phyloP scores from a whole-genome alignment of 352 stramenopile genomes.

The Phytophthora hybrid region DNA sequence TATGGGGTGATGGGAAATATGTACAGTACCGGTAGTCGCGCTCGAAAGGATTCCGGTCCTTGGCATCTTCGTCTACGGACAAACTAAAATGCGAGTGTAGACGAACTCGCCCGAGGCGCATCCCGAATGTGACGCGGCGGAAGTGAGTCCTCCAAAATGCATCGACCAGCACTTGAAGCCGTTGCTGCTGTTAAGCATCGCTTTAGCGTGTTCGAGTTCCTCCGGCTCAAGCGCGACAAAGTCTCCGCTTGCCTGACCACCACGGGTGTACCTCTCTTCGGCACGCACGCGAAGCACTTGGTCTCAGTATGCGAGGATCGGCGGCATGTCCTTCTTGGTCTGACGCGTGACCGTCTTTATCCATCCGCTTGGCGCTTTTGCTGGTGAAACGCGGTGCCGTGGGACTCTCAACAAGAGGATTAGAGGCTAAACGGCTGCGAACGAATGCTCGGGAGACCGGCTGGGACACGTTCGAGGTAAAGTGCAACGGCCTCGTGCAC shows the following conservation, averaged over 20 bases:
- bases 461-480: slow-evolving; percentile 16
- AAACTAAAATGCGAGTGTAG: slow-evolving; percentile 13
- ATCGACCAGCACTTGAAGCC: slow-evolving; percentile 17
- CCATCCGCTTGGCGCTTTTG: slow-evolving; percentile 20
- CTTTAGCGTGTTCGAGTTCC: slow-evolving; percentile 6
- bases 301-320: slow-evolving; percentile 18
- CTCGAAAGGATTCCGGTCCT: slow-evolving; percentile 15
- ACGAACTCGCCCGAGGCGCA: slow-evolving; percentile 13
- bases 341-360: slow-evolving; percentile 13
- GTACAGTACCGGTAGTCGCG: slow-evolving; percentile 13
- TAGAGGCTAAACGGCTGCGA: slow-evolving; percentile 18
- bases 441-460: slow-evolving; percentile 23
- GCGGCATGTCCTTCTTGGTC: slow-evolving; percentile 1
- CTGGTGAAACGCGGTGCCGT: slow-evolving; percentile 23
- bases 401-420: slow-evolving; percentile 28
- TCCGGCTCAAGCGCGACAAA: not conserved
- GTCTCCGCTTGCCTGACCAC: slow-evolving; percentile 10
- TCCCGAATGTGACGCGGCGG: slow-evolving; percentile 28
- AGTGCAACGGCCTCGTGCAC: slow-evolving; percentile 16
- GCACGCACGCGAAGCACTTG: slow-evolving; percentile 12
- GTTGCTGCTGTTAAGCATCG: slow-evolving; percentile 22
- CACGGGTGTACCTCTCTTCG: not conserved
- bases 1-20: not conserved
- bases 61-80: not conserved
- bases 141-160: slow-evolving; percentile 13